Conservation (phyloP, 805 yeast genomes). For the Huiozyma naganishii region DNA sequence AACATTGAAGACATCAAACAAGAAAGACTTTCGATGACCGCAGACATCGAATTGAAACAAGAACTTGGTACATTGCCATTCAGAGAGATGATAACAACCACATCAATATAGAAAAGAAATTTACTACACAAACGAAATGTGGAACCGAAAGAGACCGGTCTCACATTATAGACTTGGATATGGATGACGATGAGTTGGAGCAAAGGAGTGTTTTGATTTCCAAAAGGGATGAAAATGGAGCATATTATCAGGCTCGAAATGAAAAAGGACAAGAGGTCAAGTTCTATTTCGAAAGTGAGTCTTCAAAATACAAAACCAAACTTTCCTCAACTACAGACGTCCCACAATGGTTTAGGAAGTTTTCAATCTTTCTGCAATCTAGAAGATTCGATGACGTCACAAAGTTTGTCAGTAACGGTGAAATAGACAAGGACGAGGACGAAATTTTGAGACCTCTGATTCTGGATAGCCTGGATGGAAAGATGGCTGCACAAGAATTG, state of each 20-base stretch:
- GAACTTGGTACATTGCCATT: too few relatives aligned
- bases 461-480: neutral
- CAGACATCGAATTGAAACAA: too few relatives aligned
- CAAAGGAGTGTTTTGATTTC: neutral
- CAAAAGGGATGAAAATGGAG: neutral
- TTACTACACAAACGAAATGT: too few relatives aligned
- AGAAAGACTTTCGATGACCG: too few relatives aligned
- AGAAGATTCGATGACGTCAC: slow-evolving; percentile 1
- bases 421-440: neutral
- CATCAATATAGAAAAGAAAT: too few relatives aligned
- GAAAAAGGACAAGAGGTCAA: neutral
- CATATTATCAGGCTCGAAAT: too few relatives aligned
- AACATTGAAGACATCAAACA: too few relatives aligned
- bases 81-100: too few relatives aligned
- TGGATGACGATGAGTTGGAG: neutral
- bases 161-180: too few relatives aligned
- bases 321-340: neutral
- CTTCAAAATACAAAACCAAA: neutral
- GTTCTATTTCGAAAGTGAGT: neutral
- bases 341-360: neutral
- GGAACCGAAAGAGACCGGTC: too few relatives aligned
- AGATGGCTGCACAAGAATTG: neutral
- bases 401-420: too few relatives aligned
- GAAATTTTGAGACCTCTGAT: neutral
- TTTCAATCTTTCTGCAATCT: neutral